phyloP scores from a whole-genome alignment of 2,329 filamentous ascomycete genomes.

The Paraconiothyrium sp. region DNA sequence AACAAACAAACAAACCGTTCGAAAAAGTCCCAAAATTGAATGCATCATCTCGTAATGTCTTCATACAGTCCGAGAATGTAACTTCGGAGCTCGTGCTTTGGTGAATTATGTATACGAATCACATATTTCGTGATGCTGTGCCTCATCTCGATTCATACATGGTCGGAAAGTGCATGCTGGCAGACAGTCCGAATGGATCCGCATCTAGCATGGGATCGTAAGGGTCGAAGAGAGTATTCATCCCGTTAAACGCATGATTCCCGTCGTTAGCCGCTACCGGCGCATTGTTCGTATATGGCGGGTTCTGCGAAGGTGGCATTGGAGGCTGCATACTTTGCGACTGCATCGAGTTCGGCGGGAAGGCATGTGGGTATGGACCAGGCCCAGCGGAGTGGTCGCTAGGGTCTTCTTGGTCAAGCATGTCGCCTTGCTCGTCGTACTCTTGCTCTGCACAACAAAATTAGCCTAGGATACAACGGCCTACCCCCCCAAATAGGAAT shows the following conservation, averaged over 20 bases:
- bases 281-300: conserved; percentile 45
- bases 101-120: neutral
- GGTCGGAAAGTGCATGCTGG: conserved; percentile 94
- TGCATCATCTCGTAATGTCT: conserved; percentile 7
- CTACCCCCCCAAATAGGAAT: conserved; percentile 60
- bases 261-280: conserved; percentile 46
- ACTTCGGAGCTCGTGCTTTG: neutral
- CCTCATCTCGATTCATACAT: conserved; percentile 64
- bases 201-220: conserved; percentile 91
- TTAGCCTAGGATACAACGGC: conserved; percentile 75
- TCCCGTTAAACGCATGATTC: conserved; percentile 52
- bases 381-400: conserved; percentile 73
- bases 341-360: conserved; percentile 58
- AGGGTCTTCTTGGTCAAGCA: conserved; percentile 82
- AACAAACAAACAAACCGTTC: conserved; percentile 31
- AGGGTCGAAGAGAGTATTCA: conserved; percentile 68
- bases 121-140: neutral
- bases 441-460: conserved; percentile 85
- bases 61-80: conserved; percentile 5
- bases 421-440: conserved; percentile 89
- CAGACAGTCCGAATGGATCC: conserved; percentile 91
- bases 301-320: conserved; percentile 49
- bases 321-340: conserved; percentile 49
- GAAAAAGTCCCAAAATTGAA: conserved; percentile 15
- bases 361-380: conserved; percentile 69